A percentile compares a stretch with the other conserved stretches of the same genome.
Conservation (phyloP, 208 protist genomes). For the Naegleria fowleri region DNA sequence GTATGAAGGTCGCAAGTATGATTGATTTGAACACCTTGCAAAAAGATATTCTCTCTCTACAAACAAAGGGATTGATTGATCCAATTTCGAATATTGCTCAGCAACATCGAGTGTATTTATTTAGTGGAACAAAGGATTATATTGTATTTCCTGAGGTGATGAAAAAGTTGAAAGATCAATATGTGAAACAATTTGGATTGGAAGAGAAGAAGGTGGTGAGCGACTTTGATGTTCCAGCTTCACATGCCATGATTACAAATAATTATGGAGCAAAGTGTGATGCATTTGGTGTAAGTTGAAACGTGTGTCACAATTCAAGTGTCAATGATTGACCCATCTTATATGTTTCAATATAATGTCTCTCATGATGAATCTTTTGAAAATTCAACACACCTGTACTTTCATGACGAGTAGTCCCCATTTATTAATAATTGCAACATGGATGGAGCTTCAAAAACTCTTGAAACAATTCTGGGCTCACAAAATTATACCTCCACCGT, state of each 20-base stretch:
- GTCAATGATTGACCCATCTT: too few relatives aligned
- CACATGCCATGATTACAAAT: slow-evolving; percentile 39
- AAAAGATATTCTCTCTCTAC: background rate
- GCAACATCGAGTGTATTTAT: slow-evolving; percentile 15
- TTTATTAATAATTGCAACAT: background rate
- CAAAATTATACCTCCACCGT: background rate
- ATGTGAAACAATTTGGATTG: background rate
- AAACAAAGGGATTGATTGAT: background rate
- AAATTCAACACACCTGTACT: background rate
- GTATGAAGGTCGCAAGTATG: slow-evolving; percentile 27
- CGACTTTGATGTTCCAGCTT: slow-evolving; percentile 26
- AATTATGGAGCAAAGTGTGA: background rate
- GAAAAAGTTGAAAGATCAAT: slow-evolving; percentile 10
- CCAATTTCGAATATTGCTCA: background rate
- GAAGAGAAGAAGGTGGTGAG: background rate
- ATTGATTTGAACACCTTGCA: background rate
- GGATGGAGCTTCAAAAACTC: background rate
- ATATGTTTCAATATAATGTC: too few relatives aligned
- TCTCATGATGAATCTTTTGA: too few relatives aligned
- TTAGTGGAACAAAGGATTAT: slow-evolving; percentile 31
- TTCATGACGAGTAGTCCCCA: background rate
- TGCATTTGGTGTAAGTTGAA: background rate
- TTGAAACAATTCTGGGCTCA: background rate
- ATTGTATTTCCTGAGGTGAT: slow-evolving; percentile 19
- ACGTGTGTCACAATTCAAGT: too few relatives aligned